These are phyloP conservation scores for Mycena galericulata DNA, from an alignment of 768 basidiomycete species.

Conservation along the genomic window DNA sequence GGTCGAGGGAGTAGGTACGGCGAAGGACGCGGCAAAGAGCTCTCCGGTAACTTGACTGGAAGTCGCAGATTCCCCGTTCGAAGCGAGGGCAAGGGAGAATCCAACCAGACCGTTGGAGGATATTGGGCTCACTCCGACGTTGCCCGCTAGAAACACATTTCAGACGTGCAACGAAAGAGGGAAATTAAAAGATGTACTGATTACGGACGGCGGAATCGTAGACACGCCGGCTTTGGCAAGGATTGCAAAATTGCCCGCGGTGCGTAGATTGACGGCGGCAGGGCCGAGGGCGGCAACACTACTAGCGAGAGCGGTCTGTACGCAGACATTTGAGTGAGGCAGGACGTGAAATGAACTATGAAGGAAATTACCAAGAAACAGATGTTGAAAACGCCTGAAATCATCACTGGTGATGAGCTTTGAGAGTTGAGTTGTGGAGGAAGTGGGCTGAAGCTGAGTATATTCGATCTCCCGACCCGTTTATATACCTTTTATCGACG, in stretches of 20 bases:
- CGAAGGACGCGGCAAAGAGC: not conserved
- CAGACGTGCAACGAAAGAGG: too few relatives aligned
- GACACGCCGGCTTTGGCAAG: not conserved
- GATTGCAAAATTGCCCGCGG: not conserved
- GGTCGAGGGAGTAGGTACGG: not conserved
- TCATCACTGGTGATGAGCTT: not conserved
- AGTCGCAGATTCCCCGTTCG: not conserved
- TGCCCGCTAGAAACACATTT: not conserved
- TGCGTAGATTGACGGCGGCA: conserved; percentile 1
- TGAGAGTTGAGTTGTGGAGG: not conserved
- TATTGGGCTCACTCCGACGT: not conserved
- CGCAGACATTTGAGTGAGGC: not conserved
- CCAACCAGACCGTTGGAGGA: not conserved
- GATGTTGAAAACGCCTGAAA: not conserved
- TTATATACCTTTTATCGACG: not conserved
- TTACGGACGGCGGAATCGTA: not conserved
- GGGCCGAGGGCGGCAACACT: not conserved
- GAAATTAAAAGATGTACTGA: not conserved
- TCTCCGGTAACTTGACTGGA: not conserved
- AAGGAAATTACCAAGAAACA: not conserved
- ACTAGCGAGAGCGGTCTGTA: not conserved
- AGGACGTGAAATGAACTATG: not conserved
- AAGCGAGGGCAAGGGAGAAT: not conserved
- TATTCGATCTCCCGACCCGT: not conserved
- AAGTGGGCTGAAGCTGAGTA: not conserved